Evolutionary conservation across 345 rosid species (phyloP).

Genomic region (Theobroma cacao): DNA sequence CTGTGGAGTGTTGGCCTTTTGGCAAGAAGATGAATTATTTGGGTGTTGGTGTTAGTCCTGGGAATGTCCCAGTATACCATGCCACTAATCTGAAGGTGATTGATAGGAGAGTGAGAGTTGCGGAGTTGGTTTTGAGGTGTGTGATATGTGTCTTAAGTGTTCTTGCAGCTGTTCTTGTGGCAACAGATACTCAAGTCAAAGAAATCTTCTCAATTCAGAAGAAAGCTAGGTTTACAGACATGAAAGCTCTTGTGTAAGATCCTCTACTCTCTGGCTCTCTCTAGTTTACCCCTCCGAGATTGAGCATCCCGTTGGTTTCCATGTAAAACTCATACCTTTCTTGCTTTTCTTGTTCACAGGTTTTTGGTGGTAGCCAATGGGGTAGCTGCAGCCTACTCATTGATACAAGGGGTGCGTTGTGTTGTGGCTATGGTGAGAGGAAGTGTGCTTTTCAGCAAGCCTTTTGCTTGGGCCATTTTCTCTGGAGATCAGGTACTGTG

Average conservation of each 20-base stretch:
- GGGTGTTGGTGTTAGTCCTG: conserved; percentile 69
- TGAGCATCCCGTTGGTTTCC: not conserved
- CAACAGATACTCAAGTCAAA: conserved; percentile 65
- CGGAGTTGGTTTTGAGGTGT: conserved; percentile 75
- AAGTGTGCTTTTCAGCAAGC: conserved; percentile 59
- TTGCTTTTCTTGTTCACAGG: conserved; percentile 30
- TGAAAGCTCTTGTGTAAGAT: conserved; percentile 92
- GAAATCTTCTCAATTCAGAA: conserved; percentile 70
- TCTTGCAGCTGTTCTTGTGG: conserved; percentile 64
- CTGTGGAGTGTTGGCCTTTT: not conserved
- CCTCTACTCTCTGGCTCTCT: not conserved
- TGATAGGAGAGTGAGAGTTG: conserved; percentile 66
- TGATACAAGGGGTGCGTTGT: conserved; percentile 76
- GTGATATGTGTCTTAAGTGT: conserved; percentile 53
- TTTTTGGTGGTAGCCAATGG: conserved; percentile 79
- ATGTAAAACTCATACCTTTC: not conserved
- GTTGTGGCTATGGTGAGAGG: conserved; percentile 58
- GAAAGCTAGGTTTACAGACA: conserved; percentile 77
- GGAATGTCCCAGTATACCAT: conserved; percentile 53
- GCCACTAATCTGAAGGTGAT: conserved; percentile 49
- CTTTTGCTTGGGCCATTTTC: conserved; percentile 87
- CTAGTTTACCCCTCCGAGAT: not conserved
- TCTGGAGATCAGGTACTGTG: conserved; percentile 75
- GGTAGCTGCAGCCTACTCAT: conserved; percentile 67
- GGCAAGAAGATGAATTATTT: conserved; percentile 46